A percentile compares a stretch with the other conserved stretches of the same genome.
phyloP scores from a whole-genome alignment of 2,329 filamentous ascomycete genomes.

The Trichoderma aggressivum region DNA sequence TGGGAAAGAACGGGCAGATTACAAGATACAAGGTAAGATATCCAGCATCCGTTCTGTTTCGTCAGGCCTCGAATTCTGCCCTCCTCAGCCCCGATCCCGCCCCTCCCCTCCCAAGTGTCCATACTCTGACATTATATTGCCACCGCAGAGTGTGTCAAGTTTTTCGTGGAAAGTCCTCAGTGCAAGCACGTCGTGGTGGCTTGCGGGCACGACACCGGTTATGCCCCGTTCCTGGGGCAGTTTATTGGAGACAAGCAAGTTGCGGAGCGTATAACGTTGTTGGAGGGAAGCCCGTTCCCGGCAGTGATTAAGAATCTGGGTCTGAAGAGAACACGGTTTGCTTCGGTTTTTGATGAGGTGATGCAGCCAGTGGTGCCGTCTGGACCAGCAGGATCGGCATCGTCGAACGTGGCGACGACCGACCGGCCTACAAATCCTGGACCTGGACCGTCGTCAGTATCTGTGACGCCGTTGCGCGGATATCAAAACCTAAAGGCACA shows the following conservation, averaged over 20 bases:
- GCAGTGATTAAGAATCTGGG: neutral
- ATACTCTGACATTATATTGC: neutral
- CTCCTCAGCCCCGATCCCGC: no score
- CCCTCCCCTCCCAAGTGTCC: neutral
- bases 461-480: neutral
- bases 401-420: neutral
- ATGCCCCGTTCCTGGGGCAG: constrained; percentile 6
- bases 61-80: neutral
- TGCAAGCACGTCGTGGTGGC: constrained; percentile 10
- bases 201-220: constrained; percentile 9
- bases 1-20: neutral
- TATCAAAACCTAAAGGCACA: neutral
- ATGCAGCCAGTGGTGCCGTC: neutral
- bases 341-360: neutral
- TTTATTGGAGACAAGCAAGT: neutral
- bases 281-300: neutral
- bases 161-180: constrained; percentile 6
- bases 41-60: neutral
- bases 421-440: neutral
- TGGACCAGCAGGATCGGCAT: neutral
- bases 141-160: neutral
- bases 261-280: neutral
- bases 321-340: neutral
- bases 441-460: neutral
- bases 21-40: neutral